Percentiles rank a stretch among this genome's conserved stretches.
Conservation (phyloP, 2,329 filamentous ascomycete genomes). For the Calonectria pauciramosa region DNA sequence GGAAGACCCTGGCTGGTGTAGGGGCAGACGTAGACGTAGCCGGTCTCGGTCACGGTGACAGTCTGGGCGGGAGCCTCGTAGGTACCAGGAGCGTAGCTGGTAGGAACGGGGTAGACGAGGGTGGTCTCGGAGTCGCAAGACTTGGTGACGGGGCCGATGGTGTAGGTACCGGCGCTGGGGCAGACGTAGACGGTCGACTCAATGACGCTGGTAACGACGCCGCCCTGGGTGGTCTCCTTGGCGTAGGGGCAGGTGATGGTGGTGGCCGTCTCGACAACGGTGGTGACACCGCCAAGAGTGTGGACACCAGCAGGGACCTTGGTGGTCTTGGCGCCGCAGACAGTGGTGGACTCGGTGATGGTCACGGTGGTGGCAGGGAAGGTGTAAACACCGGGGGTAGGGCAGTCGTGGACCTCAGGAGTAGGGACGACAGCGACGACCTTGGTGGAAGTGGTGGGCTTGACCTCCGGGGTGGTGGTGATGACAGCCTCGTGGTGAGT, state of each 20-base stretch:
- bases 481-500: constrained; percentile 36
- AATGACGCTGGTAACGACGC: constrained; percentile 75
- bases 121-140: constrained; percentile 66
- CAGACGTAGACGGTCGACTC: constrained; percentile 80
- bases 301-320: constrained; percentile 73
- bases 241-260: constrained; percentile 80
- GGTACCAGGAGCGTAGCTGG: constrained; percentile 76
- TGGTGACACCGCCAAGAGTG: constrained; percentile 81
- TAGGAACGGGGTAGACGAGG: constrained; percentile 75
- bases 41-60: constrained; percentile 78
- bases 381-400: constrained; percentile 80
- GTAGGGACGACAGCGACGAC: constrained; percentile 65
- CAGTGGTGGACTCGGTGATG: constrained; percentile 76
- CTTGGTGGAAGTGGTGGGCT: constrained; percentile 44
- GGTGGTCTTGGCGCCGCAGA: constrained; percentile 74
- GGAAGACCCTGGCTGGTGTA: constrained; percentile 63
- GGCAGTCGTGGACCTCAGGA: constrained; percentile 66
- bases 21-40: constrained; percentile 79
- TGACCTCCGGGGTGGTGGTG: constrained; percentile 38
- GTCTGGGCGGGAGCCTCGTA: constrained; percentile 78
- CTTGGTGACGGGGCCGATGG: constrained; percentile 77
- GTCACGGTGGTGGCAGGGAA: constrained; percentile 80
- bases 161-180: constrained; percentile 82
- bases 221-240: constrained; percentile 69
- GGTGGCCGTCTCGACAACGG: constrained; percentile 74